These are phyloP conservation scores for Mytilinidion resinicola DNA, from an alignment of 495 filamentous ascomycete species.

Conservation along the genomic window DNA sequence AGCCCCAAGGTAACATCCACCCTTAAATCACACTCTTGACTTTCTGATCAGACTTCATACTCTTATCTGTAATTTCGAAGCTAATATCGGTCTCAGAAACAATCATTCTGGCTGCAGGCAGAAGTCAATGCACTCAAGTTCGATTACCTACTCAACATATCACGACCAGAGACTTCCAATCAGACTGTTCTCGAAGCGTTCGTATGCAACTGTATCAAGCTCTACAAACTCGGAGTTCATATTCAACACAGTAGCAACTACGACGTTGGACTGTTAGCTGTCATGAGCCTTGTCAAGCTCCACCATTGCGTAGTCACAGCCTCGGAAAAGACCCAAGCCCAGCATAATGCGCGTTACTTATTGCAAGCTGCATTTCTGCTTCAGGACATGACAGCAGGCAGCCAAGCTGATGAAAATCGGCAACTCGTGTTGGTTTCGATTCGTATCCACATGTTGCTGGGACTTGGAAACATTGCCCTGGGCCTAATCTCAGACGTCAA, in stretches of 20 bases:
- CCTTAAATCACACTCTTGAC: no score
- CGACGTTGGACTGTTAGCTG: conserved; percentile 6
- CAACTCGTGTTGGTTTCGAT: conserved; percentile 15
- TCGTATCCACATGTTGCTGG: conserved; percentile 12
- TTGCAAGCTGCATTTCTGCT: conserved; percentile 13
- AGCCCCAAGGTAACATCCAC: no score
- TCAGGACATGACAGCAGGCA: neutral
- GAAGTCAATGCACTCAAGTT: conserved; percentile 21
- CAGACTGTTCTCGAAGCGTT: neutral
- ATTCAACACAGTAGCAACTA: neutral
- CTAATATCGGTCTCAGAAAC: neutral
- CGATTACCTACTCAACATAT: conserved; percentile 19
- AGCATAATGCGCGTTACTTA: neutral
- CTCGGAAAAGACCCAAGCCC: neutral
- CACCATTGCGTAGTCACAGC: neutral
- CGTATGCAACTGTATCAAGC: neutral
- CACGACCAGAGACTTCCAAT: neutral
- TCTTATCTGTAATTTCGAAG: neutral
- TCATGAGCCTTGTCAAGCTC: conserved; percentile 10
- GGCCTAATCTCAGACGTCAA: conserved; percentile 1
- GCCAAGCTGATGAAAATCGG: conserved; percentile 9
- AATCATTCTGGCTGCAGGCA: conserved; percentile 6
- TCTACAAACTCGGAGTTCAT: conserved; percentile 5
- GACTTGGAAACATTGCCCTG: conserved; percentile 11
- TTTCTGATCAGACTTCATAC: neutral